Conservation (phyloP, 306 rosid genomes). For the Dalbergia oliveri region DNA sequence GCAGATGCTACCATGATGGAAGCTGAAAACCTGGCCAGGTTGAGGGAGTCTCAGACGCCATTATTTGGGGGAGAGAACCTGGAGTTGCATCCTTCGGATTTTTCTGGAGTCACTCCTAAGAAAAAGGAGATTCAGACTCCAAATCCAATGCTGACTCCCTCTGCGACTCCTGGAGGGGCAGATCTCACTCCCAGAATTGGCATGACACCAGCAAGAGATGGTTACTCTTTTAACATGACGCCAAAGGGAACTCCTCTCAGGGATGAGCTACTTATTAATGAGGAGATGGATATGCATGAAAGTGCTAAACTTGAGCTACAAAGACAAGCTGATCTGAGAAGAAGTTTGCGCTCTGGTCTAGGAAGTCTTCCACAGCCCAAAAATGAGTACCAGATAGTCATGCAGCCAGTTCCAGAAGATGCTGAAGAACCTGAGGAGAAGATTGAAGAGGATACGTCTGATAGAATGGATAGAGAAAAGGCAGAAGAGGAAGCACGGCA, state of each 20-base stretch:
- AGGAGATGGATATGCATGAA: slow-evolving; percentile 69
- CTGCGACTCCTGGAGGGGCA: slow-evolving; percentile 82
- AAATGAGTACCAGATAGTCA: slow-evolving; percentile 84
- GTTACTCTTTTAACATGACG: slow-evolving; percentile 71
- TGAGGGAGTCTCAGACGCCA: slow-evolving; percentile 96
- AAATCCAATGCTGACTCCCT: slow-evolving; percentile 83
- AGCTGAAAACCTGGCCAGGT: slow-evolving; percentile 90
- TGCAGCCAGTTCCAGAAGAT: slow-evolving; percentile 83
- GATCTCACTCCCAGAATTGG: slow-evolving; percentile 82
- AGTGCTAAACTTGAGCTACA: slow-evolving; percentile 70
- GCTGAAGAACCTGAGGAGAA: slow-evolving; percentile 78
- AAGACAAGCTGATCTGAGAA: slow-evolving; percentile 75
- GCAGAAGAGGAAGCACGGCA: slow-evolving; percentile 87
- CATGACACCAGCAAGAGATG: slow-evolving; percentile 85
- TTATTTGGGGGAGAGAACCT: slow-evolving; percentile 92
- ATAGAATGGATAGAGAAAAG: slow-evolving; percentile 78
- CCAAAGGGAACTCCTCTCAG: slow-evolving; percentile 88
- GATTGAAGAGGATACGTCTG: slow-evolving; percentile 94
- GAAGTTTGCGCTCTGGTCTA: slow-evolving; percentile 72
- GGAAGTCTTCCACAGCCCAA: slow-evolving; percentile 76
- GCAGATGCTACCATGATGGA: slow-evolving; percentile 96
- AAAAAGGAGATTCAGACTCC: slow-evolving; percentile 83
- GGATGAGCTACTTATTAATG: slow-evolving; percentile 86
- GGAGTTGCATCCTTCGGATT: slow-evolving; percentile 89
- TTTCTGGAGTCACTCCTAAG: slow-evolving; percentile 94